Evolutionary conservation across 306 rosid genomes (phyloP).

Genomic region (Rosa multiflora): DNA sequence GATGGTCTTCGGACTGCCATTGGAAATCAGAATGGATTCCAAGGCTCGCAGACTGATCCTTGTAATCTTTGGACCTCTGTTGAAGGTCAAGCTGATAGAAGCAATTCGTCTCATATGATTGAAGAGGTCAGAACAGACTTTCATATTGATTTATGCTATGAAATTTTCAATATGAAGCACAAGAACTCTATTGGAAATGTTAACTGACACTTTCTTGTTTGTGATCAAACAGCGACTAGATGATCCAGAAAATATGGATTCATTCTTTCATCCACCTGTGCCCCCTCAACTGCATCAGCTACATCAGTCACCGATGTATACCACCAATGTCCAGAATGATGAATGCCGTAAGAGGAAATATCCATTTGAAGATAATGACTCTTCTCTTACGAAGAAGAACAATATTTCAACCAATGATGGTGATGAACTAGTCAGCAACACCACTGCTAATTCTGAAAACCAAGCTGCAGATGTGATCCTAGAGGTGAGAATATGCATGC

Average conservation of each 20-base stretch:
- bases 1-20: neutral
- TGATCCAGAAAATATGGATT: neutral
- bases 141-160: neutral
- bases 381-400: neutral
- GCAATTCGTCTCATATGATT: neutral
- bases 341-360: neutral
- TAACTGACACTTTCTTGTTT: constrained; percentile 13
- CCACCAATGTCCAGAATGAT: neutral
- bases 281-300: neutral
- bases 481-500: constrained; percentile 40
- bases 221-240: constrained; percentile 19
- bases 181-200: constrained; percentile 3
- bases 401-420: neutral
- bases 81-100: neutral
- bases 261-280: too few species aligned
- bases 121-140: neutral
- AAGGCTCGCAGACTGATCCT: neutral
- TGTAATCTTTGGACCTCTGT: neutral
- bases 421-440: neutral
- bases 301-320: neutral
- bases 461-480: neutral
- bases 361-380: neutral
- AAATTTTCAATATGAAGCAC: neutral
- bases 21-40: neutral
- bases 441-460: neutral